Percentiles rank a stretch among this genome's conserved stretches.
Conservation (phyloP, 2,329 filamentous ascomycete genomes). For the Fusarium pininemorale region DNA sequence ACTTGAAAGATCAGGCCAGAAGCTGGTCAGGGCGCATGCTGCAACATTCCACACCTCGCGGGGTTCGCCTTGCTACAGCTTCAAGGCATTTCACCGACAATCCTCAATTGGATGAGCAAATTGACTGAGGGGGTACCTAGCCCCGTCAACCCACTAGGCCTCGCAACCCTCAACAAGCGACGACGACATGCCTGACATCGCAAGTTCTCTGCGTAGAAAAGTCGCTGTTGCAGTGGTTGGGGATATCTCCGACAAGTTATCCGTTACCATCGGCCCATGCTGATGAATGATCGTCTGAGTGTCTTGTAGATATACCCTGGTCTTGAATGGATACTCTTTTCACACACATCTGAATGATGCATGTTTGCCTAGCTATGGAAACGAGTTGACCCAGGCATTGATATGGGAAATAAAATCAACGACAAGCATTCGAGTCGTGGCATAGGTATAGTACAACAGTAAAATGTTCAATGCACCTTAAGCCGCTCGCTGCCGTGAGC, state of each 20-base stretch:
- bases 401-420: background rate
- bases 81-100: constrained; percentile 14
- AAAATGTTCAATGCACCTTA: background rate
- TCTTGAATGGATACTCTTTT: background rate
- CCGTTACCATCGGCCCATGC: constrained; percentile 39
- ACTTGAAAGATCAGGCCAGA: constrained; percentile 42
- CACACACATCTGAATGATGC: constrained; percentile 12
- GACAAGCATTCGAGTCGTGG: background rate
- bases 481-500: background rate
- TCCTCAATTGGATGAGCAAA: background rate
- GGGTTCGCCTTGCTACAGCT: constrained; percentile 19
- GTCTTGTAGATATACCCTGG: constrained; percentile 29
- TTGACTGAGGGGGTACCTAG: background rate
- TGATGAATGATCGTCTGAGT: constrained; percentile 40
- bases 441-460: background rate
- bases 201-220: background rate
- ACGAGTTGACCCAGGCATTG: constrained; percentile 12
- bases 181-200: background rate
- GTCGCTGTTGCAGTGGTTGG: background rate
- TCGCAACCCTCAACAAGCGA: background rate
- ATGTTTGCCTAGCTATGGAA: background rate
- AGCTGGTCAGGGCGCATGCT: constrained; percentile 36
- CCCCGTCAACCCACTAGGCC: background rate
- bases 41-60: constrained; percentile 26
- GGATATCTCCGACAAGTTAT: constrained; percentile 26